These are phyloP conservation scores for Dactylellina drechsleri DNA, from an alignment of 2,329 filamentous ascomycete species.

Conservation along the genomic window DNA sequence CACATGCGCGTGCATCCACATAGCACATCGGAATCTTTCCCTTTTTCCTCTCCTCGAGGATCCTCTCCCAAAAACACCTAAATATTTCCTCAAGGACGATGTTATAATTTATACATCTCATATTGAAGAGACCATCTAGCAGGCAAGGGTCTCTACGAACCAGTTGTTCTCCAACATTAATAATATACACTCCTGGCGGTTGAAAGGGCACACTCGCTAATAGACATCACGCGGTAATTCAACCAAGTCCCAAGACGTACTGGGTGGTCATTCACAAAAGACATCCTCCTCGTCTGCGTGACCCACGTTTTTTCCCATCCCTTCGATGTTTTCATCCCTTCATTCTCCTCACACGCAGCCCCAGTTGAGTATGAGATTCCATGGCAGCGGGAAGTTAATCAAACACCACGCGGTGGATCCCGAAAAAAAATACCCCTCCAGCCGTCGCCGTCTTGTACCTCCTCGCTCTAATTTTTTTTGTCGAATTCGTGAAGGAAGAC, in stretches of 20 bases:
- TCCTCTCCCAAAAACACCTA: too few species aligned
- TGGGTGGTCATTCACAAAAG: conserved; percentile 7
- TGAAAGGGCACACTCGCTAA: conserved; percentile 19
- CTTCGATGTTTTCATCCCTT: too few species aligned
- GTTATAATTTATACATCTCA: not conserved
- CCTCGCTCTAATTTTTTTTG: too few species aligned
- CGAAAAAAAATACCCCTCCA: too few species aligned
- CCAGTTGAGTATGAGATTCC: not conserved
- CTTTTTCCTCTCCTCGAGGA: not conserved
- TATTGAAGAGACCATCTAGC: not conserved
- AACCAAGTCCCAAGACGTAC: conserved; percentile 6
- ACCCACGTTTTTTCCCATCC: conserved; percentile 38
- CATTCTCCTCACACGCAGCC: too few species aligned
- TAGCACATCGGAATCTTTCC: conserved; percentile 27
- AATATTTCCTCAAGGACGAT: too few species aligned
- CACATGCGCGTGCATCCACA: conserved; percentile 14
- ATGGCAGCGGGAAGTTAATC: conserved; percentile 19
- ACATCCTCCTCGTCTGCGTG: conserved; percentile 38
- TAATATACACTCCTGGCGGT: not conserved
- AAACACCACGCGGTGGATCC: too few species aligned
- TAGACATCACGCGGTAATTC: conserved; percentile 15
- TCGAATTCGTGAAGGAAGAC: too few species aligned
- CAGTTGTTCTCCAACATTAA: not conserved
- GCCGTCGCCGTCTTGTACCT: too few species aligned
- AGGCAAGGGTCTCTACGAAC: not conserved